Base-by-base conservation (phyloP, 1,139 yeast species). In the Chernovozyma sophiae-reginae region DNA sequence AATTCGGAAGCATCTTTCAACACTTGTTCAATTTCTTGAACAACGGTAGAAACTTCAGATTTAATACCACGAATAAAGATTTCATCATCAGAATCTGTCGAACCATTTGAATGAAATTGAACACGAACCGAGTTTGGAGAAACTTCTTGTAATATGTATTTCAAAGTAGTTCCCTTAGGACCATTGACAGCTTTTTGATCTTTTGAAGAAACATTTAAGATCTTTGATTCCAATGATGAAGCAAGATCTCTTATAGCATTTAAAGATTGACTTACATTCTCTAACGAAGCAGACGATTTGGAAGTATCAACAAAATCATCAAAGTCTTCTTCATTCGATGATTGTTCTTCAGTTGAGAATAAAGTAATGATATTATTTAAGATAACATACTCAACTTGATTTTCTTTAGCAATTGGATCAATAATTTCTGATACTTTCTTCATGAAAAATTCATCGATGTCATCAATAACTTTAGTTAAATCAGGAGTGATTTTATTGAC, bases 401-500 rank as follows among this genome's bases (percentile, higher is more conserved):
- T 64, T 35, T 69, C 65, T 37, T 69, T 65, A 35, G 81, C 76
- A 37, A 76, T 65, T 4, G 65, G 54, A 42, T 62, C 64, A 49
- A 70, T 62, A 38, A 62, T 65, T 45, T 63, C 62, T 22, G 72
- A 70, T 18, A 79, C 74, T 48, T 73, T 75, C 32, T 65, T 62
- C 44, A 77, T 66, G 44, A 89, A 77, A 54, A 85, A 82, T 12
- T 76, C 67, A 52, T 86, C 89, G 47, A 92, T 74, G 49, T 86
- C 96, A 15, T 65, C 58, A 36, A 87, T 64, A 8, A 67, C 66
- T 46, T 68, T 63, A 31, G 86, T 74, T 40, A 77, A 77, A 35
- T 74, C 72, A 31, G 97, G 96, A 17, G 86, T 68, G 42, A 82
- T 72, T 37, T 70, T 67, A 62, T 87, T 89, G 37, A 92, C 96